phyloP scores from a whole-genome alignment of 805 yeast species.

The Candida berthetii region DNA sequence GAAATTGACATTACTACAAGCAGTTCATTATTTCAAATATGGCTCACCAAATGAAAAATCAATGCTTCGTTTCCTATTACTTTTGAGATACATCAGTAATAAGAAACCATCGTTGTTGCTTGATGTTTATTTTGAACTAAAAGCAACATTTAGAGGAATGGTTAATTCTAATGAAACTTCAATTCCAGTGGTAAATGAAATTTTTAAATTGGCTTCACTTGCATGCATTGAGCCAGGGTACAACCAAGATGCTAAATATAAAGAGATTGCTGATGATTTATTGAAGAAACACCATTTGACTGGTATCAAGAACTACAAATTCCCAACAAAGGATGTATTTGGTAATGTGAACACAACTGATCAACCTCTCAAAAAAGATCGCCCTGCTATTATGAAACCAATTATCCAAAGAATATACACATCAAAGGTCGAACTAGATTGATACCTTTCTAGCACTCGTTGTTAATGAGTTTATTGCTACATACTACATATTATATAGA shows the following conservation, averaged over 20 bases:
- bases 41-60: constrained; percentile 28
- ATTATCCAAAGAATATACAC: constrained; percentile 4
- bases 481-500: no score
- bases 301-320: constrained; percentile 8
- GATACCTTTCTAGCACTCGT: no score
- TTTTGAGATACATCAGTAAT: constrained; percentile 24
- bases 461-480: no score
- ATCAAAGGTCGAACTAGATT: constrained; percentile 3
- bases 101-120: constrained; percentile 26
- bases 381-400: constrained; percentile 3
- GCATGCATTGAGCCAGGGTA: constrained; percentile 21
- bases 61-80: constrained; percentile 24
- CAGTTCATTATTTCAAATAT: constrained; percentile 24
- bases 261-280: constrained; percentile 2
- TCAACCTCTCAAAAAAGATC: neutral
- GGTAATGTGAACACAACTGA: neutral
- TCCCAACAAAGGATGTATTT: neutral
- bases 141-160: constrained; percentile 22
- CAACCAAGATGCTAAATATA: constrained; percentile 3
- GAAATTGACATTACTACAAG: constrained; percentile 27
- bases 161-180: constrained; percentile 7
- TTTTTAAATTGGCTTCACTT: constrained; percentile 24
- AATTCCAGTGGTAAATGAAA: constrained; percentile 21
- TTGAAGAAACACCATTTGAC: constrained; percentile 5
- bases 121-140: constrained; percentile 24